These are phyloP conservation scores for Cryphonectria nitschkei DNA, from an alignment of 2,329 filamentous ascomycete genomes.

Conservation along the genomic window DNA sequence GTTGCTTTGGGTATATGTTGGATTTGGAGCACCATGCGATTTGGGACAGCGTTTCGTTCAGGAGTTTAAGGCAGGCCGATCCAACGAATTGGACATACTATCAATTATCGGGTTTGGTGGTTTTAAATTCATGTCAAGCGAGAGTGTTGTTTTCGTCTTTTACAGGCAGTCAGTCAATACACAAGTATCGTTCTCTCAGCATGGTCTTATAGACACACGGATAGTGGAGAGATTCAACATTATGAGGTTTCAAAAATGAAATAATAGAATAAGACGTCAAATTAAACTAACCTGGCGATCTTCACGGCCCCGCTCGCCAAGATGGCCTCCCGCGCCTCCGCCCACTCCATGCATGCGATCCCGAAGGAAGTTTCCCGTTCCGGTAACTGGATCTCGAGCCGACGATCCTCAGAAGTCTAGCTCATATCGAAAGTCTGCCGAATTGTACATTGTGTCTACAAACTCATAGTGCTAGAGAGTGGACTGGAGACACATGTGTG, in stretches of 20 bases:
- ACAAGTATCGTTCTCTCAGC: neutral
- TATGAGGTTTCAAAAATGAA: neutral
- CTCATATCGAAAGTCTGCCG: neutral
- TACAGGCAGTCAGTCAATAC: no score
- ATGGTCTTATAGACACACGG: neutral
- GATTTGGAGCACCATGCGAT: neutral
- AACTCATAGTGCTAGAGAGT: neutral
- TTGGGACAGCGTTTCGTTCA: no score
- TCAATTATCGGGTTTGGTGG: no score
- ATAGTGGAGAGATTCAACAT: neutral
- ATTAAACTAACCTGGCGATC: neutral
- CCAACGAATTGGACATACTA: no score
- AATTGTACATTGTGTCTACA: neutral
- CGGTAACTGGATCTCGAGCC: slow-evolving; percentile 11
- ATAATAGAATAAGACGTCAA: neutral
- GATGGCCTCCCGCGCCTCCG: neutral
- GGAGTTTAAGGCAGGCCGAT: no score
- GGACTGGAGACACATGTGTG: neutral
- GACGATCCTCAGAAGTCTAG: neutral
- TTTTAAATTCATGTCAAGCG: no score
- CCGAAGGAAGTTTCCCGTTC: neutral
- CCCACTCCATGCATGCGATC: neutral
- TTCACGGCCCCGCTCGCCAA: slow-evolving; percentile 1
- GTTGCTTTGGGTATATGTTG: neutral
- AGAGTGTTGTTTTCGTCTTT: no score